Conservation (phyloP, 2,329 filamentous ascomycete genomes). For the Fusarium neocosmosporiellum region DNA sequence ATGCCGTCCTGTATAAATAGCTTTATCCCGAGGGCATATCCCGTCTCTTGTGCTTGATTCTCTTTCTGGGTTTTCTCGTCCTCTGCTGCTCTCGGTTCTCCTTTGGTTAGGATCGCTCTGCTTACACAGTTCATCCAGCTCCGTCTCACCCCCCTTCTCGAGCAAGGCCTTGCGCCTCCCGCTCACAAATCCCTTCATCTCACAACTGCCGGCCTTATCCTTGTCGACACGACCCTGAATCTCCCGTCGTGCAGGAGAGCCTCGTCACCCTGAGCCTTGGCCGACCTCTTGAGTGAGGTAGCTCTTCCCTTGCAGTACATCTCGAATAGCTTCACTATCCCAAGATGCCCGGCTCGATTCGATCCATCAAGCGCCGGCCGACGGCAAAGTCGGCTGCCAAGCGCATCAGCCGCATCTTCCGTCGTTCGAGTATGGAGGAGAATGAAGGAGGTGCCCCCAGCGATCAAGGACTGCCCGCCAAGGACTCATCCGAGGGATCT, state of each 20-base stretch:
- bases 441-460: conserved; percentile 1
- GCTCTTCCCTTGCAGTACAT: background rate
- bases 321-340: background rate
- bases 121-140: background rate
- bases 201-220: background rate
- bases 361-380: conserved; percentile 28
- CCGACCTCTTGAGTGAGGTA: background rate
- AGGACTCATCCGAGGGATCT: conserved; percentile 22
- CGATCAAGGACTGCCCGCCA: conserved; percentile 1
- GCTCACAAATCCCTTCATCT: background rate
- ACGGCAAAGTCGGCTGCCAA: conserved; percentile 33
- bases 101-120: background rate
- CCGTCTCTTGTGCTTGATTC: background rate
- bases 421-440: conserved; percentile 24
- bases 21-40: background rate
- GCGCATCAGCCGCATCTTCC: conserved; percentile 36
- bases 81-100: background rate
- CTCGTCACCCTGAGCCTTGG: background rate
- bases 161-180: background rate
- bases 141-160: background rate
- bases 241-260: background rate
- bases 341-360: conserved; percentile 31
- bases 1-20: conserved; percentile 27
- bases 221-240: conserved; percentile 5
- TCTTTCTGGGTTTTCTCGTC: background rate